phyloP scores from a whole-genome alignment of 2,329 filamentous ascomycete species.

The Lojkania enalia region DNA sequence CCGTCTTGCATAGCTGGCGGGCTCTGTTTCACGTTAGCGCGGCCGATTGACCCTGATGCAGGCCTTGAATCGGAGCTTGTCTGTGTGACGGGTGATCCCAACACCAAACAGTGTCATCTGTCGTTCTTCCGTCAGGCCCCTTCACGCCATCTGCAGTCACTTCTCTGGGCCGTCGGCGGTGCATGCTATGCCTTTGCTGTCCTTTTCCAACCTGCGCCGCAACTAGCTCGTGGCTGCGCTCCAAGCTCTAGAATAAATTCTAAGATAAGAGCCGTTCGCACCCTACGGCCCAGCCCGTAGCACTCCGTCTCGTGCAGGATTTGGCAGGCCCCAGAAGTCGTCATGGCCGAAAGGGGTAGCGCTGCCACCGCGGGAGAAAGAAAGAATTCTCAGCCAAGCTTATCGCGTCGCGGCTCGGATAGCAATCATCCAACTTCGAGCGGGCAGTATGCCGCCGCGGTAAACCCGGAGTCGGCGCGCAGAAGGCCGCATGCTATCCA shows the following conservation, averaged over 20 bases:
- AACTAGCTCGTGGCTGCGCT: constrained; percentile 12
- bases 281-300: constrained; percentile 5
- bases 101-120: constrained; percentile 25
- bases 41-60: too few species aligned
- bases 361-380: constrained; percentile 26
- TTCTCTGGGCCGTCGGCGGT: neutral
- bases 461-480: constrained; percentile 32
- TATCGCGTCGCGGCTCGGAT: constrained; percentile 33
- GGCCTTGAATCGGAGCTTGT: neutral
- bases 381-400: constrained; percentile 25
- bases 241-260: constrained; percentile 8
- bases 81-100: neutral
- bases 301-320: neutral
- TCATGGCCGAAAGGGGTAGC: constrained; percentile 38
- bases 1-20: too few species aligned
- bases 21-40: too few species aligned
- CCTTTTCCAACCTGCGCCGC: constrained; percentile 11
- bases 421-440: constrained; percentile 26
- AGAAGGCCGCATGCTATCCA: constrained; percentile 30
- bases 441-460: constrained; percentile 15
- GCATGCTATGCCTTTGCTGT: constrained; percentile 18
- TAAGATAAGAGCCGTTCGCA: constrained; percentile 10
- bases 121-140: constrained; percentile 17
- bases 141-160: constrained; percentile 11
- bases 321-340: constrained; percentile 13